Evolutionary conservation across 768 basidiomycete genomes (phyloP).

Genomic region (Fistulinella prunicolor): DNA sequence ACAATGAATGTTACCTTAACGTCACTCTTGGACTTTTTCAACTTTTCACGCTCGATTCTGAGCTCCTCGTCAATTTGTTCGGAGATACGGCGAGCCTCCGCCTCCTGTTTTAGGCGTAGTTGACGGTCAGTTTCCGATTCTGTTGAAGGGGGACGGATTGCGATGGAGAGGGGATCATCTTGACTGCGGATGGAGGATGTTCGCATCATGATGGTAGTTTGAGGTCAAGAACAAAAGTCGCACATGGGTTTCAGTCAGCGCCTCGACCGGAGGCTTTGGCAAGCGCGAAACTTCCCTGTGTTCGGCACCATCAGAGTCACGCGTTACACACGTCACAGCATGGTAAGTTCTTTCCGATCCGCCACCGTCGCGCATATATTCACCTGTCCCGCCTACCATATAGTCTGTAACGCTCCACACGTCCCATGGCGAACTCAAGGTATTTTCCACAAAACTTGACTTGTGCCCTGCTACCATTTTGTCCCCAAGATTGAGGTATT

Average conservation of each 20-base stretch:
- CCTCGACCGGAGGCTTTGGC: neutral
- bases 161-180: conserved; percentile 72
- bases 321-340: conserved; percentile 27
- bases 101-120: conserved; percentile 59
- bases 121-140: conserved; percentile 68
- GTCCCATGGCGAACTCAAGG: conserved; percentile 93
- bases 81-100: conserved; percentile 71
- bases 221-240: conserved; percentile 23
- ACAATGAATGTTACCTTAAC: conserved; percentile 53
- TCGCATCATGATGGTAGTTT: conserved; percentile 49
- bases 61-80: conserved; percentile 83
- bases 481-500: conserved; percentile 82
- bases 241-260: neutral
- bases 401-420: conserved; percentile 96
- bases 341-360: conserved; percentile 27
- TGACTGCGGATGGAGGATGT: conserved; percentile 71
- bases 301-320: conserved; percentile 14
- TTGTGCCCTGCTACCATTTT: neutral
- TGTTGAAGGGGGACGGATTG: conserved; percentile 58
- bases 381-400: conserved; percentile 1
- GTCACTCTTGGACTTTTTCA: conserved; percentile 65
- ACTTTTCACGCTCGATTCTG: conserved; percentile 61
- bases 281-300: neutral
- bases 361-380: conserved; percentile 22
- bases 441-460: conserved; percentile 27